Evolutionary conservation across 2,329 filamentous ascomycete genomes (phyloP), one percentile per base, ranked within the genome.

Genomic region (Claviceps capensis): DNA sequence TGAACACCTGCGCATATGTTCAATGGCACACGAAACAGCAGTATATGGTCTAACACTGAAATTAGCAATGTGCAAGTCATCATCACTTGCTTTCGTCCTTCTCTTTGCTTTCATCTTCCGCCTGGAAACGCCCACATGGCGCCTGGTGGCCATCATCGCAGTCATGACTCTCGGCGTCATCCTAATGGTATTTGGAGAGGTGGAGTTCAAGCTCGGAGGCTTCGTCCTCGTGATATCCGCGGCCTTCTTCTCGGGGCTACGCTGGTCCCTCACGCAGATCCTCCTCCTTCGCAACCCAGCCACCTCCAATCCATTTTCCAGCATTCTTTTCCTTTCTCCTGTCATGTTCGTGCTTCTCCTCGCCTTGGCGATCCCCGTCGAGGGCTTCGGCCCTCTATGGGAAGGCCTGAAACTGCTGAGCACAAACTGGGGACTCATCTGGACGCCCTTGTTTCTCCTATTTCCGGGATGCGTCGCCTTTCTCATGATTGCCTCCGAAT

Each of bases 191-290:
- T 88, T 89, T 5, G 93, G 91, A 55, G 93, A 98, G 69, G 83
- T 94, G 40, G 83, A 88, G 48, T 98, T 98, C 69, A 82, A 89
- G 60, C 75, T 85, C 0, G 76, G 88, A 34, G 93, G 93, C 43
- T 98, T 98, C 67, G 69, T 88, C 47, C 83, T 98, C 57, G 86
- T 97, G 69, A 97, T 98, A 67, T 83, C 85, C 0, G 90, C 93
- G 13, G 88, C 89, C 50, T 93, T 95, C 70, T 95, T 95, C 65
- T 95, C 89, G 1, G 93, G 93, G 51, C 95, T 98, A 72, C 85
- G 93, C 60, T 98, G 93, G 93, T 88, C 82, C n/a, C 73, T 98
- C n/a, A 97, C 93, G 0, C 93, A 98, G 65, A 95, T 98, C 54
- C 80, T 98, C 4, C 80, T 98, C 6, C 80, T 97, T 30, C 85